Evolutionary conservation across 352 stramenopile genomes (phyloP), one percentile per base, ranked within the genome.

Genomic region (Lagenidium sp.): DNA sequence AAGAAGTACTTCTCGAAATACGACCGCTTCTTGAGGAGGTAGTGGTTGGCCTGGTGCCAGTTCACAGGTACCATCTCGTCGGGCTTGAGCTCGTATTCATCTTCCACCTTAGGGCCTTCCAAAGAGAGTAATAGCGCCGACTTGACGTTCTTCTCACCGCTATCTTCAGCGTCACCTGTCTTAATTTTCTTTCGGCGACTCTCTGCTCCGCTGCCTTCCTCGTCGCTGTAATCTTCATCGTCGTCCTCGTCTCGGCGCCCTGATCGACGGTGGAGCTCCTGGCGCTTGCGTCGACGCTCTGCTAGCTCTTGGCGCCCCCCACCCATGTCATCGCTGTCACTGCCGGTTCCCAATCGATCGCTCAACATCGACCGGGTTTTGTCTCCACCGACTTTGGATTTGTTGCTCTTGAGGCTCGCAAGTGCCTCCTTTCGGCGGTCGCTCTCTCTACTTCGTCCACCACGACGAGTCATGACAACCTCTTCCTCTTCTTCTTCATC

Each of bases 1-100:
- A 89, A 93, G 38, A 82, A 93, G 50, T 90, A 53, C 50, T 93
- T 88, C 30, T 93, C 80, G 41, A 93, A 90, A 39, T 84, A 93
- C 20, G 55, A 49, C 22, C 80, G 61, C 38, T 78, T 70, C 50
- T 77, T 76, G 4, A 88, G 61, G 42, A 93, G 56, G 50, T 89
- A 93, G 52, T 82, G 57, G 46, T 86, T 85, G 26, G 77, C 77
- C 45, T 85, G 74, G 47, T 74, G 63, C 77, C 74, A 87, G 35
- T 55, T 85, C 40, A 87, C 63, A 0, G 76, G 73, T 8, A 85
- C 65, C 39, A 82, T 82, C 40, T 87, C 72, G 25, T 90, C 68
- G 0, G 68, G 66, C 26, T 66, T 71, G 10, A 60, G 32, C 10
- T 55, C 57, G 12, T 63, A 49, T 16, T 73, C 45, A 13, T 80